Base-by-base conservation (phyloP, 306 rosid genomes). In the Sicyos baderoa region DNA sequence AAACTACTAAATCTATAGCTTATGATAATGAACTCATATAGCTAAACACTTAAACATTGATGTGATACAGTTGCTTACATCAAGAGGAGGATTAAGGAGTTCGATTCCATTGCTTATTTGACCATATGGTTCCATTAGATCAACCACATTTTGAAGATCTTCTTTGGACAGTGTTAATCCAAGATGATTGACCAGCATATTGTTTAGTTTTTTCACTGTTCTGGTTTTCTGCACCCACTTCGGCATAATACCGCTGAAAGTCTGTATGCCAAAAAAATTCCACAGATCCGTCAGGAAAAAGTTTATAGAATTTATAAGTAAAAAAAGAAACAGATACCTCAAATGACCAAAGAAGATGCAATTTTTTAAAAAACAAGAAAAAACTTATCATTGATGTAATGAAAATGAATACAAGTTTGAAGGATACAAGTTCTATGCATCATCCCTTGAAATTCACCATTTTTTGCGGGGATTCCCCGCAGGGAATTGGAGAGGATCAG, bases 81-180 rank as follows among this genome's bases (percentile, higher is more conserved):
- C 87, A 74, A 83, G 82, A 71, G 96, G 96, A 54, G 98, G 96
- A 71, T 85, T 92, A 63, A 92, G 84, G 82, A 87, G 84, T 84
- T 92, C 98, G 64, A 92, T 83, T 79, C 98, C 98, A 74, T 89
- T 89, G 88, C 82, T 87, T 80, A 92, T 87, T 86, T 92, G 98
- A 60, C 98, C 98, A 80, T 92, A 92, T 53, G 98, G 98, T 71
- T 92, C 98, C 98, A 92, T 92, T 74, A 89, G 80, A 66, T 89
- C 95, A 76, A 87, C 98, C 85, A 86, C 95, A 68, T 72, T 84
- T 79, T 86, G 86, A 76, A 92, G 75, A 84, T 89, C 98, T 68
- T 86, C 89, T 76, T 84, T 84, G 66, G 95, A 78, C 80, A 92
- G 79, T 74, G 85, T 74, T 51, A 92, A 77, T 60, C 98, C 98